Conservation (phyloP, 2,329 filamentous ascomycete species). For the Daldinia eschscholtzii region DNA sequence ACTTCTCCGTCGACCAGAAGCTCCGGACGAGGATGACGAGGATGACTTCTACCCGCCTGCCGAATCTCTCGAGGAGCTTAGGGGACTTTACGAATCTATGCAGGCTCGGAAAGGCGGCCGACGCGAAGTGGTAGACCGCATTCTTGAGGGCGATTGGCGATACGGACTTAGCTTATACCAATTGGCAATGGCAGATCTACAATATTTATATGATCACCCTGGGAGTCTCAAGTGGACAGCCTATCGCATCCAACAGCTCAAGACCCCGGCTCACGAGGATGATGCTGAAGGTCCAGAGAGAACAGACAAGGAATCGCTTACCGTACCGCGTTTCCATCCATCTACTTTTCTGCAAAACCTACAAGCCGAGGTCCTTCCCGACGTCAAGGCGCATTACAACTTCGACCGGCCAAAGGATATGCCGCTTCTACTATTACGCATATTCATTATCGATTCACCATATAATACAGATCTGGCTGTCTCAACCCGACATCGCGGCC, state of each 20-base stretch:
- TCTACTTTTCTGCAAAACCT: slow-evolving; percentile 83
- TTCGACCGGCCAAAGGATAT: slow-evolving; percentile 77
- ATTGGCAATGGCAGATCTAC: slow-evolving; percentile 76
- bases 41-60: slow-evolving; percentile 78
- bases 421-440: slow-evolving; percentile 80
- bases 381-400: slow-evolving; percentile 87
- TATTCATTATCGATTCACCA: slow-evolving; percentile 84
- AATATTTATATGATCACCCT: slow-evolving; percentile 75
- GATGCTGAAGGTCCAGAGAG: slow-evolving; percentile 55
- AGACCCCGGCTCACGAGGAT: slow-evolving; percentile 56
- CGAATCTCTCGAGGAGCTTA: slow-evolving; percentile 73
- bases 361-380: slow-evolving; percentile 78
- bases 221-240: slow-evolving; percentile 74
- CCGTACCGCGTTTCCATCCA: slow-evolving; percentile 80
- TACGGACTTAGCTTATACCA: slow-evolving; percentile 74
- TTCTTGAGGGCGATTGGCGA: slow-evolving; percentile 77
- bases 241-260: slow-evolving; percentile 69
- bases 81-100: slow-evolving; percentile 72
- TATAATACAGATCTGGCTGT: slow-evolving; percentile 74
- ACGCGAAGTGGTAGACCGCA: slow-evolving; percentile 72
- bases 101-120: slow-evolving; percentile 71
- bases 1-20: slow-evolving; percentile 64
- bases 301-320: slow-evolving; percentile 61
- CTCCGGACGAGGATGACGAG: slow-evolving; percentile 67
- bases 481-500: slow-evolving; percentile 42